These are phyloP conservation scores for Jacaranda mimosifolia DNA, from an alignment of 257 asterid genomes.

Conservation along the genomic window DNA sequence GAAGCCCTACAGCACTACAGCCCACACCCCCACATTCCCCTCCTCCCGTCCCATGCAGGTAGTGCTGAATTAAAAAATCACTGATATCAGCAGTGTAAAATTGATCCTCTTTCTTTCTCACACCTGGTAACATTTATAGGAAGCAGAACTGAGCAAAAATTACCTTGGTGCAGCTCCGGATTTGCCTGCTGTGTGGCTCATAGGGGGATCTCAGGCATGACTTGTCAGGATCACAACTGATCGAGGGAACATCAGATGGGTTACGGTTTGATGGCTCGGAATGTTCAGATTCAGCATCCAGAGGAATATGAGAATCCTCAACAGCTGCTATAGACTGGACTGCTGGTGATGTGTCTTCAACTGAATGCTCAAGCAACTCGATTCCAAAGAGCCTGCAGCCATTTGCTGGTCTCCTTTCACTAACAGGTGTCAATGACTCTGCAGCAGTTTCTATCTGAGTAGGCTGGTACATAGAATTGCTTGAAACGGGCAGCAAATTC, in stretches of 20 bases:
- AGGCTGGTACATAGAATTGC: constrained; percentile 39
- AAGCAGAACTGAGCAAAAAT: constrained; percentile 18
- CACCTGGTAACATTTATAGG: constrained; percentile 9
- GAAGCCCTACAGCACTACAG: neutral
- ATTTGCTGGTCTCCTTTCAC: constrained; percentile 73
- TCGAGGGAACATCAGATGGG: constrained; percentile 69
- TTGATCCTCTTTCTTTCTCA: neutral
- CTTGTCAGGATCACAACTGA: constrained; percentile 76
- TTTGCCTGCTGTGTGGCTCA: constrained; percentile 72
- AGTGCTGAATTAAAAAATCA: neutral
- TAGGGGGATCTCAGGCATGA: constrained; percentile 77
- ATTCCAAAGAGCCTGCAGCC: constrained; percentile 87
- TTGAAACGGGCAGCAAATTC: constrained; percentile 31
- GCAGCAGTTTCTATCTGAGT: constrained; percentile 43
- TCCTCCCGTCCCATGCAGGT: too few relatives aligned
- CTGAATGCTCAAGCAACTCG: constrained; percentile 70
- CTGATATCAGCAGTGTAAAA: neutral
- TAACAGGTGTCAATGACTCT: constrained; percentile 52
- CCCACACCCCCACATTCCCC: neutral
- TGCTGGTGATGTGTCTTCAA: constrained; percentile 57
- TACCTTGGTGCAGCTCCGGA: constrained; percentile 92
- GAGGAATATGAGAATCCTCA: constrained; percentile 62
- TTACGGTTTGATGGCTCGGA: constrained; percentile 62
- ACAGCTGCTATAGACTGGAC: constrained; percentile 49
- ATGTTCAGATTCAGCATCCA: constrained; percentile 64